A percentile compares a stretch with the other conserved stretches of the same genome.
These are phyloP conservation scores for Fusarium graminum DNA, from an alignment of 2,329 filamentous ascomycete species.

Conservation along the genomic window DNA sequence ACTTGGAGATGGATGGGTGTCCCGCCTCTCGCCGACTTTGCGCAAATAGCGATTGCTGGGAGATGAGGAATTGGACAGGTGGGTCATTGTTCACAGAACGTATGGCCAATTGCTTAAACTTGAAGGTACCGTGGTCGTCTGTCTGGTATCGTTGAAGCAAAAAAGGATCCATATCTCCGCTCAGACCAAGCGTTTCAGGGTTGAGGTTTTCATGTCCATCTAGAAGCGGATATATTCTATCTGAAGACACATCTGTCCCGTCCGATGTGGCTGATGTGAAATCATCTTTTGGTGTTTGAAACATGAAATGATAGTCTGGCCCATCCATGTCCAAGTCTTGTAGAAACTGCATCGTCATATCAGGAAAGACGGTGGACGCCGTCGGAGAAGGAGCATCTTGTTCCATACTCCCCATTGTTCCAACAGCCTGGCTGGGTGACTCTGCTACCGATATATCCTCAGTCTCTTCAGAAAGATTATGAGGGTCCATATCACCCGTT, in stretches of 20 bases:
- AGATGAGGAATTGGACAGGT: neutral
- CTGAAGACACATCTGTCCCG: accelerated
- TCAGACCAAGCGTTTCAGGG: slow-evolving; percentile 6
- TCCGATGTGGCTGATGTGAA: accelerated
- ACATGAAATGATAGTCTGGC: slow-evolving; percentile 10
- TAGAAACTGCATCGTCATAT: slow-evolving; percentile 10
- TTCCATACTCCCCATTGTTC: neutral
- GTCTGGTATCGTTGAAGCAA: neutral
- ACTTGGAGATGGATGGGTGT: neutral
- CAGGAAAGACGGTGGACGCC: neutral
- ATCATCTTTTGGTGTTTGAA: neutral
- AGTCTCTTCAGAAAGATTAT: accelerated
- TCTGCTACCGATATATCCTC: accelerated
- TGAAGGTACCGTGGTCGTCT: neutral
- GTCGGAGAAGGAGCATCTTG: neutral
- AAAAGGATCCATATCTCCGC: slow-evolving; percentile 16
- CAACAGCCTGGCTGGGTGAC: accelerated
- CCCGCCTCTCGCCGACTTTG: slow-evolving; percentile 4
- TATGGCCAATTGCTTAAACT: slow-evolving; percentile 11
- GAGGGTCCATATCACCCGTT: neutral
- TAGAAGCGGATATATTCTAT: accelerated
- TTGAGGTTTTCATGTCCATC: slow-evolving; percentile 1
- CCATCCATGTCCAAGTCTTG: slow-evolving; percentile 4
- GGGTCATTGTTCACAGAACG: neutral
- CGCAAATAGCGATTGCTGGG: neutral